Base-by-base conservation (phyloP, 257 asterid species). In the Primulina tabacum region DNA sequence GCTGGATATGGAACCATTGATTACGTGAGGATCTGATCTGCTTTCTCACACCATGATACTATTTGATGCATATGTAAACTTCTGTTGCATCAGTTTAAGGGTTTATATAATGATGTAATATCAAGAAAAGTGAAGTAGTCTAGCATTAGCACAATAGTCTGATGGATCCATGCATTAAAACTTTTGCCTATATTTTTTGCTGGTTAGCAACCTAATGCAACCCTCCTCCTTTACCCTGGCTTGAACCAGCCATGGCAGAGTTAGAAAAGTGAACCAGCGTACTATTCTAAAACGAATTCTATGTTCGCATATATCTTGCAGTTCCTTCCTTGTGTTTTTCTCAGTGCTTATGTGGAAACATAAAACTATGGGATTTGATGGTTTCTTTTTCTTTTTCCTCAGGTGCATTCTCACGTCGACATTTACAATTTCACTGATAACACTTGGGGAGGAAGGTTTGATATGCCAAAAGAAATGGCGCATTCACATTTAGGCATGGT, bases 401-500 rank as follows among this genome's bases (percentile, higher is more conserved):
- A 92, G 98, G 98, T 92, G 69, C 98, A 92, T 79, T 92, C 97
- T 71, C 96, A 92, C 77, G 98, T 92, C 70, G 96, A 90, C 74
- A 67, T 90, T 67, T 92, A 87, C 88, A 92, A 88, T 77, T 92
- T 92, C 79, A 84, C 96, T 2, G 85, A 87, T 74, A 84, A 92
- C 80, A 81, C 96, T 3, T 92, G 98, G 98, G 95, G 96, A 55
- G 96, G 83, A 73, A 85, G 93, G 82, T 92, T 92, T 53, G 95
- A 88, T 69, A 88, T 88, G 97, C 98, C 98, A n/a, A 88, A 90
- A 78, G 87, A 92, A 74, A 92, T 92, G 98, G 98, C 96, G 0
- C 97, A 92, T 83, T 92, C 98, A 3, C 98, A 92, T 82, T 85
- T 92, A 81, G 98, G 98, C 62, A 90, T 90, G 98, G 97, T 81